Base-by-base conservation (phyloP, 305 asterid genomes). In the Plantago coronopus region DNA sequence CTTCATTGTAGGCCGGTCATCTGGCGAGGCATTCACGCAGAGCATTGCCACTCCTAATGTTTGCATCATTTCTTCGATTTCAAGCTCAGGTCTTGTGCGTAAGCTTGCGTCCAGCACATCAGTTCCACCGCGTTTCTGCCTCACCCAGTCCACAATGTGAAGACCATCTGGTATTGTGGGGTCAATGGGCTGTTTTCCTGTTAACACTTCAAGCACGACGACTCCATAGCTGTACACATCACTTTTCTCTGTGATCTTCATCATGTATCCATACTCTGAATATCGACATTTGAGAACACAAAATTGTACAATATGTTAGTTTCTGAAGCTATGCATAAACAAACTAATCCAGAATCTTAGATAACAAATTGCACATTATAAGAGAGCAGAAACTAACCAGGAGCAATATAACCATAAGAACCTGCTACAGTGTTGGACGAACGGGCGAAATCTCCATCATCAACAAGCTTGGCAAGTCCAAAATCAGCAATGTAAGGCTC, bases 401-500 rank as follows among this genome's bases (percentile, higher is more conserved):
- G 97, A 61, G 97, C 97, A 19, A 90, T 83, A 69, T 89, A 89
- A 17, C 95, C 97, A 12, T 82, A 86, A 62, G 97, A 89, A 49
- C 95, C 94, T 11, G 97, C 95, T 15, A 89, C 68, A 0, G 97
- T 84, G 27, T 76, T 82, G 66, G 96, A 84, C 13, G 88, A 86
- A 8, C 84, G 79, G 2, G 78, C 85, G 51, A 83, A 89, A 63
- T 85, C 89, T 13, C 82, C 83, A 57, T 79, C 91, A 46, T 78
- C 81, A 0, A 79, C 85, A 7, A 84, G 91, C 50, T 89, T 89
- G 27, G 95, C 97, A 19, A 89, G 78, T 6, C 97, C 97, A 34
- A 89, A 89, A 74, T 89, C 95, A 8, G 97, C 95, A 44, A 89
- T 86, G 7, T 89, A 89, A 0, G 97, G 86, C 84, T 89, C 91